Conservation (phyloP, 2,329 filamentous ascomycete species). For the Dendrostoma leiphaemia region DNA sequence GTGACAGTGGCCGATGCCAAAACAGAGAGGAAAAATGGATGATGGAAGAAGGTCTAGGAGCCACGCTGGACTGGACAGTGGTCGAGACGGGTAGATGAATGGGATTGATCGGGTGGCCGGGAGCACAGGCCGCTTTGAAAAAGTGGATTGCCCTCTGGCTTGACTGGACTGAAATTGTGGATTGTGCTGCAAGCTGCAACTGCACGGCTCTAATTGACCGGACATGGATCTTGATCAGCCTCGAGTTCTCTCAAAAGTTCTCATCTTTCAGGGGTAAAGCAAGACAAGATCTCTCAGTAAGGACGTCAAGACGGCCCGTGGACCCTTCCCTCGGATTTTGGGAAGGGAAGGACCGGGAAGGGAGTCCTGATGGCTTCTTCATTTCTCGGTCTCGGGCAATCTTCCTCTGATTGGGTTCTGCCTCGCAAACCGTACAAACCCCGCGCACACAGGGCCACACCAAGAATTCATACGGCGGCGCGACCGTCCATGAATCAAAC, state of each 20-base stretch:
- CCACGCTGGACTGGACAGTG: slow-evolving; percentile 3
- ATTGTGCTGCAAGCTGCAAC: slow-evolving; percentile 18
- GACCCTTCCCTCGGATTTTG: slow-evolving; percentile 17
- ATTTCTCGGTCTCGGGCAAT: slow-evolving; percentile 9
- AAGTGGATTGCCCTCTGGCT: slow-evolving; percentile 11
- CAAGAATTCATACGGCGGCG: neutral
- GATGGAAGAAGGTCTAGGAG: neutral
- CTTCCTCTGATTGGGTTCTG: slow-evolving; percentile 1
- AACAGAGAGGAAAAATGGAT: slow-evolving; percentile 30
- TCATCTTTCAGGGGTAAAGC: slow-evolving; percentile 21
- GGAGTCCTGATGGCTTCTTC: slow-evolving; percentile 22
- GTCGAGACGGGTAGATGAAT: slow-evolving; percentile 15
- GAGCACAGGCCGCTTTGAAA: slow-evolving; percentile 21
- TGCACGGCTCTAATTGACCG: slow-evolving; percentile 21
- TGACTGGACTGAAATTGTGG: slow-evolving; percentile 3
- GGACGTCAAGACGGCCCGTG: slow-evolving; percentile 17
- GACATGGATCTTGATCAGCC: slow-evolving; percentile 21
- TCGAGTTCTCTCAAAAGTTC: slow-evolving; percentile 17
- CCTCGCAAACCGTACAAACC: neutral
- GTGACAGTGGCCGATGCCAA: slow-evolving; percentile 54
- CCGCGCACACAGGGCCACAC: neutral
- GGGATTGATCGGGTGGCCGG: slow-evolving; percentile 20
- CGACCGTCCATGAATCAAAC: neutral
- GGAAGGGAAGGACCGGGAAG: slow-evolving; percentile 12
- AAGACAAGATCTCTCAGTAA: slow-evolving; percentile 19